Conservation (phyloP, 2,329 filamentous ascomycete species). For the Diaporthe sp. region DNA sequence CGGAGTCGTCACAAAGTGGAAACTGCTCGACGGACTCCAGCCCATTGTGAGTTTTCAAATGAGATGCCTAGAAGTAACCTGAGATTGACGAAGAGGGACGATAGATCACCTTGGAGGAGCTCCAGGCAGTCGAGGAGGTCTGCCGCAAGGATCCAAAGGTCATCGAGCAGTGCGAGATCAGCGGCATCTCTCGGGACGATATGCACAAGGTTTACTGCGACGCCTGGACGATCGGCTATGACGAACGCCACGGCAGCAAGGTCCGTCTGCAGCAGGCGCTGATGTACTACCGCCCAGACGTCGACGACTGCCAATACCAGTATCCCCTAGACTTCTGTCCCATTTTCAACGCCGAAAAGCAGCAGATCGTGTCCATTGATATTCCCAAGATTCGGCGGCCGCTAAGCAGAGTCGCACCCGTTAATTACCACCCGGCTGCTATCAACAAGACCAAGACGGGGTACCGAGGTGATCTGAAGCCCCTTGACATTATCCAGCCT, state of each 20-base stretch:
- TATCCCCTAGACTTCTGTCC: conserved; percentile 95
- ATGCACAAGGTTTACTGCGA: conserved; percentile 98
- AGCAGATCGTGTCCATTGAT: conserved; percentile 85
- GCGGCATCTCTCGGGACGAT: conserved; percentile 83
- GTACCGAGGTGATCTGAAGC: conserved; percentile 83
- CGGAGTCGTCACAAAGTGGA: conserved; percentile 82
- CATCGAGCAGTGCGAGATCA: conserved; percentile 88
- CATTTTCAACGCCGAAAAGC: conserved; percentile 85
- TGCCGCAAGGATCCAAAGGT: conserved; percentile 84
- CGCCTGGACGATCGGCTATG: conserved; percentile 95
- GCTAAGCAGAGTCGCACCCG: conserved; percentile 76
- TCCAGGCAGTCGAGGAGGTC: conserved; percentile 82
- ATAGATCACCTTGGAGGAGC: conserved; percentile 91
- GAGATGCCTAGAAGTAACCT: too few species aligned
- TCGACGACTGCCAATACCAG: conserved; percentile 90
- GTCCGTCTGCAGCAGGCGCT: conserved; percentile 90
- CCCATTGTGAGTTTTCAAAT: conserved; percentile 73
- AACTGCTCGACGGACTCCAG: conserved; percentile 80
- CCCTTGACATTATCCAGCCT: conserved; percentile 78
- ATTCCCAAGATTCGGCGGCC: conserved; percentile 82
- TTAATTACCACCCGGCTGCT: conserved; percentile 85
- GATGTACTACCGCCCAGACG: conserved; percentile 92
- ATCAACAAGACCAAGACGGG: conserved; percentile 78
- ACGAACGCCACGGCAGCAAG: conserved; percentile 85
- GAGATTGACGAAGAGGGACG: too few species aligned